Base-by-base conservation (phyloP, 371 early-diverging fungal genomes). In the Actinomortierella ambigua region DNA sequence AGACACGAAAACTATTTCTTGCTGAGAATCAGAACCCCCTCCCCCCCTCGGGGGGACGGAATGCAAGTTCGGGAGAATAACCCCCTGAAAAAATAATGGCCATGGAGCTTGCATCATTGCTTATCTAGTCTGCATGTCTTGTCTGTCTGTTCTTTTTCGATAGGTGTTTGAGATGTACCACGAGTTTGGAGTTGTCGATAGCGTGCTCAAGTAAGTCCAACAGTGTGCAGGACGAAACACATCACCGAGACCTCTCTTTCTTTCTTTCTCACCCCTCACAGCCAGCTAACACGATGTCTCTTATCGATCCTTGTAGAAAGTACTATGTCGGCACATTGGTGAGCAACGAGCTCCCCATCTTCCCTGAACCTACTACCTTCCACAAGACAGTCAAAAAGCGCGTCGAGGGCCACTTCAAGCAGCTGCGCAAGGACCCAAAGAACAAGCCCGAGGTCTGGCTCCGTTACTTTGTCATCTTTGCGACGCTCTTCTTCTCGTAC, bases 111-210 rank as follows among this genome's bases (percentile, higher is more conserved):
- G 29, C 50, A 26, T 48, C 50, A 18, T 55, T 47, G 48, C 26
- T 42, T 7, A n/a, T 53, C 13, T 23, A 39, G 24, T 4, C n/a
- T 27, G 27, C 47, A 42, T 55, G 27, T 14, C 20, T 49, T 34
- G 22, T 52, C 22, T 43, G 40, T 15, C 29, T 26, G 17, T 39
- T 18, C 22, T 41, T 47, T 39, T 27, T 41, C 11, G 53, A 40
- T 61, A 78, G 77, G 79, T 86, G 57, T 88, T 89, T 57, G 83
- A 84, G 51, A 79, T 77, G 52, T 85, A 83, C 59, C 83, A 83
- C 58, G 80, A 79, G 65, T 69, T 77, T 62, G 79, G 77, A 27
- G 69, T 63, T 26, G 73, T 61, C 3, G 75, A 69, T 58, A 22
- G 63, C 27, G 61, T 69, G 54, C 68, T 82, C 43, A 77, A 82